Percentiles rank a stretch among this genome's conserved stretches.
These are phyloP conservation scores for Coelastrella sp. DNA, from an alignment of 139 green algal genomes.

Conservation along the genomic window DNA sequence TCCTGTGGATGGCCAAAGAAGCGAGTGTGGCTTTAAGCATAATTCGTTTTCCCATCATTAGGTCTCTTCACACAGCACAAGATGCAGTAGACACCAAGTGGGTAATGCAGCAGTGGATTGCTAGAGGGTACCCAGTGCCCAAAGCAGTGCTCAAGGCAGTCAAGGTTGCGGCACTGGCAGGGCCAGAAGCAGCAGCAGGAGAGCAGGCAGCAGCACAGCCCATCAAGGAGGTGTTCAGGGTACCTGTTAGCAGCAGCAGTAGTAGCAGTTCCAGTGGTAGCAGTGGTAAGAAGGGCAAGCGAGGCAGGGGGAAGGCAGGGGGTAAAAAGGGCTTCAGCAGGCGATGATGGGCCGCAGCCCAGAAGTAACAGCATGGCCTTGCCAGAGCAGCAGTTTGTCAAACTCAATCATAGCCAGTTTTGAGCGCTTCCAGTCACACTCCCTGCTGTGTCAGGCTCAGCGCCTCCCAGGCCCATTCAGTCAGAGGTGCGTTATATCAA, in stretches of 20 bases:
- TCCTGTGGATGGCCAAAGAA: neutral
- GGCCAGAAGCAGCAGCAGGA: conserved; percentile 16
- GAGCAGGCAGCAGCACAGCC: neutral
- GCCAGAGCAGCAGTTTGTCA: too few species aligned
- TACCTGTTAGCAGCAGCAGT: neutral
- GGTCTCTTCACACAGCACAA: conserved; percentile 81
- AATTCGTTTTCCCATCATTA: neutral
- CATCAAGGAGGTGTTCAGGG: conserved; percentile 28
- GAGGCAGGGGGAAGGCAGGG: neutral
- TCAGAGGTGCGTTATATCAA: too few species aligned
- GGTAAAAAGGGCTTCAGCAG: conserved; percentile 30
- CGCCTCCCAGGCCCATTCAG: too few species aligned
- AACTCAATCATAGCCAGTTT: too few species aligned
- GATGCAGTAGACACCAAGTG: conserved; percentile 76
- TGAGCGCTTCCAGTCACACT: too few species aligned
- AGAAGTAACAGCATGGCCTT: too few species aligned
- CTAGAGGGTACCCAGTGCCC: conserved; percentile 48
- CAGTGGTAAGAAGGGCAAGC: neutral
- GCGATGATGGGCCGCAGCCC: neutral
- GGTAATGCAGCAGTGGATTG: conserved; percentile 84
- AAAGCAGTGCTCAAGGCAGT: conserved; percentile 42
- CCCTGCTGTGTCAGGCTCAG: too few species aligned
- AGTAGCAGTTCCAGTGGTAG: neutral
- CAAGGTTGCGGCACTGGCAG: conserved; percentile 34
- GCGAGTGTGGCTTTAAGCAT: neutral